Evolutionary conservation across 371 early-diverging fungal species (phyloP), one percentile per base, ranked within the genome.

Genomic region (Mortierella sp.): DNA sequence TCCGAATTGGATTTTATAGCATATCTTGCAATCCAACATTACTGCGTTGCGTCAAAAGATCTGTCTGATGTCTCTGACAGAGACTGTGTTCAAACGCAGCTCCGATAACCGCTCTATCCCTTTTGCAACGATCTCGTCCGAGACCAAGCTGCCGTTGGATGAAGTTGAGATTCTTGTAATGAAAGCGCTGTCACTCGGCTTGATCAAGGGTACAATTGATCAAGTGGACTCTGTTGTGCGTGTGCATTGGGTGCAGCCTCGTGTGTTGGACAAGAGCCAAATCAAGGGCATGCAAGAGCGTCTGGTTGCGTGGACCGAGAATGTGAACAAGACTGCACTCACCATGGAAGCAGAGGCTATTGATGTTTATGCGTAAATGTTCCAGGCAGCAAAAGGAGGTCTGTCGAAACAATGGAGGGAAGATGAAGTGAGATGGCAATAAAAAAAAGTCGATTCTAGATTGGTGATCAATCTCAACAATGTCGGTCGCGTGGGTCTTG

Each of bases 121-220:
- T 5, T 98, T 98, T 82, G 78, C 79, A 14, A 89, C 83, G n/a
- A 92, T 98, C 62, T 92, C 97, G 9, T 85, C 90, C 12, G 96
- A 95, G 80, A 95, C 95, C 7, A 85, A 92, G 54, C 83, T 98
- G 54, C 88, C 93, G 2, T 63, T 87, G n/a, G 90, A 92, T 50
- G 94, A 91, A 79, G 97, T 98, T 24, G 99, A 99, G 82, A 96
- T 96, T 74, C 80, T 99, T 59, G 90, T 98, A 14, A 99, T 99
- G 99, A 95, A 95, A 84, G 98, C 96, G 2, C 80, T 99, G 64
- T 90, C 93, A 39, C 85, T 99, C 59, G 94, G 93, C 1, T 80
- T 99, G 59, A 92, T 99, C 67, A 89, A 90, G 57, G 99, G 99
- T 3, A 89, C 91, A 28, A 97, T 99, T 80, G 97, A 99, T 71